A percentile compares a stretch with the other conserved stretches of the same genome.
These are phyloP conservation scores for Cokeromyces recurvatus DNA, from an alignment of 371 early-diverging fungal genomes.

Conservation along the genomic window DNA sequence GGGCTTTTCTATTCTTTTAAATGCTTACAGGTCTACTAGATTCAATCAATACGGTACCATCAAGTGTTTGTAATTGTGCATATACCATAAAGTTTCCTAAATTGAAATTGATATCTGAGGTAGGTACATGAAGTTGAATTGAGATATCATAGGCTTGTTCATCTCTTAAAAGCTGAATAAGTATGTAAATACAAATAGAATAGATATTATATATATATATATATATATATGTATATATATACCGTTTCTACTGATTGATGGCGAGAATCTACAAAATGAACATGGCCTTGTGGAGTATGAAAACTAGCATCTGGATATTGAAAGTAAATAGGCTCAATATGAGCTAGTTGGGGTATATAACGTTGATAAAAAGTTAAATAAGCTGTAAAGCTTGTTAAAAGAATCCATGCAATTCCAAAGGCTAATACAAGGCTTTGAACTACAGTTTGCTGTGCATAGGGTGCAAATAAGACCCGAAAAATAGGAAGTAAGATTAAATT, in stretches of 20 bases:
- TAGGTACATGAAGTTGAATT: slow-evolving; percentile 76
- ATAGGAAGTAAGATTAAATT: slow-evolving; percentile 2
- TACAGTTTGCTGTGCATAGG: slow-evolving; percentile 32
- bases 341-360: slow-evolving; percentile 38
- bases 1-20: too few species aligned
- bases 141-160: slow-evolving; percentile 40
- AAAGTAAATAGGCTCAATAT: slow-evolving; percentile 39
- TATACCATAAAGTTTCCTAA: slow-evolving; percentile 76
- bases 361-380: slow-evolving; percentile 41
- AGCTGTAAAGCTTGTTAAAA: slow-evolving; percentile 38
- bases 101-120: slow-evolving; percentile 71
- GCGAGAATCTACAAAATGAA: too few species aligned
- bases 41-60: slow-evolving; percentile 42
- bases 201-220: too few species aligned
- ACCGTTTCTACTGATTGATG: too few species aligned
- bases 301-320: too few species aligned
- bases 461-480: slow-evolving; percentile 20
- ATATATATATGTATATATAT: too few species aligned
- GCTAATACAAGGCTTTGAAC: slow-evolving; percentile 25
- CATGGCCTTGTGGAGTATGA: too few species aligned
- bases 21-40: slow-evolving; percentile 75
- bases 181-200: too few species aligned
- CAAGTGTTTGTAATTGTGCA: slow-evolving; percentile 51
- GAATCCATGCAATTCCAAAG: slow-evolving; percentile 26
- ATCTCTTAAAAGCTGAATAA: slow-evolving; percentile 19